Base-by-base conservation (phyloP, 768 basidiomycete species). In the Coprinopsis marcescibilis region DNA sequence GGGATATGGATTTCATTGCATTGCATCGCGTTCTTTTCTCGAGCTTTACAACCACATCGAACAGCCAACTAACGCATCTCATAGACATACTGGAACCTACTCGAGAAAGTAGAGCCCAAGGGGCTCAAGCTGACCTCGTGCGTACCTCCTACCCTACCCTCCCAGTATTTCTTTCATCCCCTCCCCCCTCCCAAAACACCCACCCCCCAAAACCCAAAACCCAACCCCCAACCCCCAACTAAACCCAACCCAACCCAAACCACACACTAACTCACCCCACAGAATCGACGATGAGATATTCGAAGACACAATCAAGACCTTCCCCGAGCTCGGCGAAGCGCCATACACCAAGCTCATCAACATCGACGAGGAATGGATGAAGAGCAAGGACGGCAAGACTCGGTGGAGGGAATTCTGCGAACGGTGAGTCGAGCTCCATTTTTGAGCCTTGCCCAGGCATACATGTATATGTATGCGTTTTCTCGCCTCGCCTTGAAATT, bases 21-120 rank as follows among this genome's bases (percentile, higher is more conserved):
- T 10, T 15, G 5, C 19, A 21, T 23, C 4, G 12, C 39, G 4
- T 40, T 4, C 21, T 8, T 8, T 21, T 8, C 21, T 40, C 17
- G 11, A 40, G 25, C 10, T 23, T 24, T 24, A 8, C 35, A 24
- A 23, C 17, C 24, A 11, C 23, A 21, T 27, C 39, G 46, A 17
- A 39, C 43, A 20, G 36, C 27, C 45, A 29, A 46, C 19, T 36
- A 38, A 15, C 25, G 25, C 32, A 29, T 30, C 11, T 36, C 38
- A 19, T 55, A 97, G 89, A 92, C 92, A 6, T 97, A 97, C 68
- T 95, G 93, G 86, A 93, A 91, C 61, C 74, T 99, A 35, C 69
- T 97, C 43, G 85, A 86, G 60, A 84, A 82, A 59, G 79, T 96
- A 41, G 63, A 72, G 14, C 93, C 94, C 36, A 74, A 72, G 47